phyloP scores from a whole-genome alignment of 495 filamentous ascomycete genomes.

The Podospora fimiseda region DNA sequence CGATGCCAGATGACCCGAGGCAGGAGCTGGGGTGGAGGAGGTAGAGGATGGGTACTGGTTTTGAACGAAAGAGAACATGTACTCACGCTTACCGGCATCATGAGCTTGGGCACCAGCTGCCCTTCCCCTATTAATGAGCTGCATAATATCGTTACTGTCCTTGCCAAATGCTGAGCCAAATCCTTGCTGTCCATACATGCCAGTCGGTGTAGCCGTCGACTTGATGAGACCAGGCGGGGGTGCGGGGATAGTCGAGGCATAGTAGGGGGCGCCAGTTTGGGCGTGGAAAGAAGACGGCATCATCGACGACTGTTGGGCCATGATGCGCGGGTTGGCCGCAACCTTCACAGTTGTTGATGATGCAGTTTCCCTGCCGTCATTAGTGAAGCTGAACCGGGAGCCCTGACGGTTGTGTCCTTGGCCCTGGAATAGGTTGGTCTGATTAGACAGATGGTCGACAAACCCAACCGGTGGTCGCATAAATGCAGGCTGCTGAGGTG shows the following conservation, averaged over 20 bases:
- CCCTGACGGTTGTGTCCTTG: slow-evolving; percentile 80
- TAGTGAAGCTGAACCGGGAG: slow-evolving; percentile 84
- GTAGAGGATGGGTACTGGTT: slow-evolving; percentile 67
- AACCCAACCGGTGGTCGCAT: slow-evolving; percentile 52
- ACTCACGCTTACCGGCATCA: slow-evolving; percentile 94
- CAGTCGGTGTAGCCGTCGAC: slow-evolving; percentile 85
- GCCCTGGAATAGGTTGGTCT: slow-evolving; percentile 57
- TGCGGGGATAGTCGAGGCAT: slow-evolving; percentile 67
- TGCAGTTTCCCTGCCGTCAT: slow-evolving; percentile 51
- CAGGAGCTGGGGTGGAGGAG: slow-evolving; percentile 82
- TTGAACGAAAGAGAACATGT: slow-evolving; percentile 65
- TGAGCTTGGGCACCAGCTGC: slow-evolving; percentile 58
- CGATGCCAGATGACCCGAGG: slow-evolving; percentile 78
- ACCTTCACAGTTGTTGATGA: slow-evolving; percentile 72
- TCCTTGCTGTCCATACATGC: slow-evolving; percentile 68
- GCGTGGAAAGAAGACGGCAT: slow-evolving; percentile 67
- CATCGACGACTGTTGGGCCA: slow-evolving; percentile 85
- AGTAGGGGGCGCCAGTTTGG: slow-evolving; percentile 58
- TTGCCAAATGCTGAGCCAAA: slow-evolving; percentile 61
- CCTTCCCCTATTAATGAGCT: slow-evolving; percentile 61
- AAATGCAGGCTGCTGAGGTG: slow-evolving; percentile 76
- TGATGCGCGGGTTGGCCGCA: slow-evolving; percentile 71
- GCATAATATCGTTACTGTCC: slow-evolving; percentile 70
- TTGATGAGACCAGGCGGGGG: slow-evolving; percentile 95
- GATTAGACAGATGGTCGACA: slow-evolving; percentile 46